These are phyloP conservation scores for Penicillium sp. DNA, from an alignment of 2,329 filamentous ascomycete species.

Conservation along the genomic window DNA sequence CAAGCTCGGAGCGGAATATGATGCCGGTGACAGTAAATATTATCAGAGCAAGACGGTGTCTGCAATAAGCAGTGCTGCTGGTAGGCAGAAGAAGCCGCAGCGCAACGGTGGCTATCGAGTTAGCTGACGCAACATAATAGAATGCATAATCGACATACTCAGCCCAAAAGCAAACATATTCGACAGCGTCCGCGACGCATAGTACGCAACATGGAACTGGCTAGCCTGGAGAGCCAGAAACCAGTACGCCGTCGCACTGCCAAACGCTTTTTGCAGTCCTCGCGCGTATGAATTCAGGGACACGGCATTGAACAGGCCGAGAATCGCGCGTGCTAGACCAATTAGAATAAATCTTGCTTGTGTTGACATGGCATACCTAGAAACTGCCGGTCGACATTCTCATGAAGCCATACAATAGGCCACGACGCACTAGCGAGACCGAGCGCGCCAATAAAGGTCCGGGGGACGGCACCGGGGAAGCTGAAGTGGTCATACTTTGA, in stretches of 20 bases:
- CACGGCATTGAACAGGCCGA: constrained; percentile 72
- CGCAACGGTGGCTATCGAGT: constrained; percentile 38
- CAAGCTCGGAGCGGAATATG: constrained; percentile 86
- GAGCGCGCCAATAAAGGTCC: constrained; percentile 81
- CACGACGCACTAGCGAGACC: constrained; percentile 69
- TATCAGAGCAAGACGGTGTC: constrained; percentile 63
- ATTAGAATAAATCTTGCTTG: not conserved
- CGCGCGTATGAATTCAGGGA: constrained; percentile 64
- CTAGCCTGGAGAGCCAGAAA: constrained; percentile 71
- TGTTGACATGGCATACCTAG: constrained; percentile 41
- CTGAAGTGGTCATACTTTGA: constrained; percentile 81
- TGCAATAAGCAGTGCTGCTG: constrained; percentile 31
- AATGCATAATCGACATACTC: constrained; percentile 52
- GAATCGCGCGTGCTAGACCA: constrained; percentile 63
- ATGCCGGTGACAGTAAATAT: constrained; percentile 75
- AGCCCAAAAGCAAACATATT: constrained; percentile 95
- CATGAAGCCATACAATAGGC: constrained; percentile 58
- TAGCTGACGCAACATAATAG: too few relatives aligned
- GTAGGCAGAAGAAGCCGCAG: constrained; percentile 48
- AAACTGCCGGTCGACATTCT: constrained; percentile 56
- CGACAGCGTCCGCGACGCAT: constrained; percentile 83
- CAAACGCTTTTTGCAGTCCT: constrained; percentile 64
- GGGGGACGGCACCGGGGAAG: constrained; percentile 86
- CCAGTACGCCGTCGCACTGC: constrained; percentile 67
- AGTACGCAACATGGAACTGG: constrained; percentile 92